Evolutionary conservation across 2,329 filamentous ascomycete genomes (phyloP), one percentile per base, ranked within the genome.

Genomic region (Macrophomina phaseolina): DNA sequence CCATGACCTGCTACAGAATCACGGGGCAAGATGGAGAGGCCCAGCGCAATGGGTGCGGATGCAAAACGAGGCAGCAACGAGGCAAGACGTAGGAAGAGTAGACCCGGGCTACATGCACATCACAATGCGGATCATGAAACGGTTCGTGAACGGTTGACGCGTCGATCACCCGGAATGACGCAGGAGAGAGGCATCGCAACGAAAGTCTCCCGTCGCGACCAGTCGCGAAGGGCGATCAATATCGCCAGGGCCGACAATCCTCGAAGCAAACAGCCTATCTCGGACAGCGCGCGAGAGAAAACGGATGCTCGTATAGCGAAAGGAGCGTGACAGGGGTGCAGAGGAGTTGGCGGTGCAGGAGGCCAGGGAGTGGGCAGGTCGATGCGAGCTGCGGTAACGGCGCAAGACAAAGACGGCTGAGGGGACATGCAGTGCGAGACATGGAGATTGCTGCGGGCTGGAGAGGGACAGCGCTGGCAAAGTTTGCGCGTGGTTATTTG

Each of bases 91-190:
- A 36, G 16, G 9, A 12, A n/a, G 14, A 23, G 42, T 5, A 14
- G 42, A n/a, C 42, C 16, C 42, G 11, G 5, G 42, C 42, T 45
- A 4, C 16, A 45, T n/a, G 51, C 12, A 34, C 12, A 34, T 53
- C 52, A 9, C 6, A 38, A 40, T 34, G 52, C 52, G n/a, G 52
- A 55, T 23, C 52, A 40, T 55, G 34, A 38, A 40, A 55, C 52
- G 52, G 6, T 23, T 12, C 9, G 11, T 32, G 36, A 28, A 14
- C n/a, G 11, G n/a, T n/a, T 11, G 23, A 36, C 16, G 45, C 32
- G 58, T 38, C 58, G 58, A 62, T 62, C 58, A 28, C 8, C 42
- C 58, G 58, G 30, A 34, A 34, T 60, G 55, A 46, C 28, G 38
- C 40, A 46, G 38, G 8, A 30, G 8, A 34, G 18, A 16, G 6